Conservation (phyloP, 495 filamentous ascomycete genomes). For the Neurospora intermedia region DNA sequence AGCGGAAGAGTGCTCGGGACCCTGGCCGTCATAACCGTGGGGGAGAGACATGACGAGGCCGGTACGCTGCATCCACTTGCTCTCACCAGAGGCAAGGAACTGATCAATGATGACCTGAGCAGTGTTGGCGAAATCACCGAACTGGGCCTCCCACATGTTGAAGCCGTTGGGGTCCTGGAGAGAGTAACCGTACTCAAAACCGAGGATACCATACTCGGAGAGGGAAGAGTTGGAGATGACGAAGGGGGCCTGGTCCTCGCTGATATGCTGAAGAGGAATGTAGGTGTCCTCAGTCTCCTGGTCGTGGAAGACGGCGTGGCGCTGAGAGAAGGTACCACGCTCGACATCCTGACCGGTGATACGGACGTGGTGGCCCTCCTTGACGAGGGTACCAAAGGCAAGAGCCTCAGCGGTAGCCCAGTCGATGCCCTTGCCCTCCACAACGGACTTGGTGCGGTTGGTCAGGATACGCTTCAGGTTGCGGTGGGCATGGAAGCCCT, state of each 20-base stretch:
- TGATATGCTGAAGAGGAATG: slow-evolving; percentile 82
- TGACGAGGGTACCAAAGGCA: slow-evolving; percentile 83
- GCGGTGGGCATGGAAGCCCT: slow-evolving; percentile 78
- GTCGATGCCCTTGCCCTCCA: slow-evolving; percentile 90
- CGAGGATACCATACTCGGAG: slow-evolving; percentile 88
- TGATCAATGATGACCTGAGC: slow-evolving; percentile 98
- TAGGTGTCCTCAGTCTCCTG: slow-evolving; percentile 88
- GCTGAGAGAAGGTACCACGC: slow-evolving; percentile 98
- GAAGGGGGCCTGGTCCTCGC: slow-evolving; percentile 82
- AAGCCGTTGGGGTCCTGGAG: slow-evolving; percentile 91
- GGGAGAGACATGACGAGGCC: slow-evolving; percentile 90
- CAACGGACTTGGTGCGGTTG: slow-evolving; percentile 82
- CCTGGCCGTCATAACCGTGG: slow-evolving; percentile 97
- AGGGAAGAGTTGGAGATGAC: slow-evolving; percentile 96
- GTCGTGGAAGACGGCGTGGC: slow-evolving; percentile 94
- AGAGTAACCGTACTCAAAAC: slow-evolving; percentile 98
- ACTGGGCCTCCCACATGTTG: slow-evolving; percentile 99
- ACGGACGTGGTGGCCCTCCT: slow-evolving; percentile 91
- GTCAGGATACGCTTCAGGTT: slow-evolving; percentile 95
- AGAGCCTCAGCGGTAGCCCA: slow-evolving; percentile 96
- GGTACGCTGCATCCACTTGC: slow-evolving; percentile 96
- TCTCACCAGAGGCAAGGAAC: slow-evolving; percentile 94
- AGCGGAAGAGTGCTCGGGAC: slow-evolving; percentile 95
- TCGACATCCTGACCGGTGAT: slow-evolving; percentile 98
- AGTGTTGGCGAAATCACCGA: slow-evolving; percentile 99